Conservation (phyloP, 139 green algal species). For the Chlamydomonas incerta region DNA sequence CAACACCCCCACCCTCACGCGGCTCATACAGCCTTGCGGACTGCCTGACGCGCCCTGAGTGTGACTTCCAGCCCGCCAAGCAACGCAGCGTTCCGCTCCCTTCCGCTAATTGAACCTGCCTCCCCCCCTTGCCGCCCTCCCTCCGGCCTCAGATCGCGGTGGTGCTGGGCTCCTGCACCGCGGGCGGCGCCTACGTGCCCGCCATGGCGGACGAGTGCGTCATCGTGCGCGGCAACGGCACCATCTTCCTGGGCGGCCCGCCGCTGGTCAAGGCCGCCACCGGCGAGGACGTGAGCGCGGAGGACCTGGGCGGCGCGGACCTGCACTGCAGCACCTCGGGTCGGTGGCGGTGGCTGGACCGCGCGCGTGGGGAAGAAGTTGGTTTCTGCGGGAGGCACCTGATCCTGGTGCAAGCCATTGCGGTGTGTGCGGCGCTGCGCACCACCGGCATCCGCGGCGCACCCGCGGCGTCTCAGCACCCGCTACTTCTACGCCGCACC, state of each 20-base stretch:
- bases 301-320: slow-evolving; percentile 91
- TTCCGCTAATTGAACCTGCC: not conserved
- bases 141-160: slow-evolving; percentile 92
- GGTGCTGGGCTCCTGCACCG: slow-evolving; percentile 94
- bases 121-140: not conserved
- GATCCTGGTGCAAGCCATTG: too few species aligned
- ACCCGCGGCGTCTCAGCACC: too few species aligned
- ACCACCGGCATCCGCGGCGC: too few species aligned
- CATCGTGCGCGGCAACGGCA: slow-evolving; percentile 78
- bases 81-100: too few species aligned
- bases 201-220: slow-evolving; percentile 86
- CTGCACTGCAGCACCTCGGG: slow-evolving; percentile 81
- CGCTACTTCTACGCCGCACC: too few species aligned
- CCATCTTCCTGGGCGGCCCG: slow-evolving; percentile 66
- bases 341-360: not conserved
- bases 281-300: slow-evolving; percentile 90
- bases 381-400: too few species aligned
- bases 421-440: too few species aligned
- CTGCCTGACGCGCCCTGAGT: too few species aligned
- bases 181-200: slow-evolving; percentile 90
- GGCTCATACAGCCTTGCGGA: too few species aligned
- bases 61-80: too few species aligned
- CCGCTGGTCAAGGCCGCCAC: slow-evolving; percentile 83
- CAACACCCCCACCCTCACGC: too few species aligned
- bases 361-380: too few species aligned